phyloP scores from a whole-genome alignment of 768 basidiomycete genomes.

The Sarcodon sp. region DNA sequence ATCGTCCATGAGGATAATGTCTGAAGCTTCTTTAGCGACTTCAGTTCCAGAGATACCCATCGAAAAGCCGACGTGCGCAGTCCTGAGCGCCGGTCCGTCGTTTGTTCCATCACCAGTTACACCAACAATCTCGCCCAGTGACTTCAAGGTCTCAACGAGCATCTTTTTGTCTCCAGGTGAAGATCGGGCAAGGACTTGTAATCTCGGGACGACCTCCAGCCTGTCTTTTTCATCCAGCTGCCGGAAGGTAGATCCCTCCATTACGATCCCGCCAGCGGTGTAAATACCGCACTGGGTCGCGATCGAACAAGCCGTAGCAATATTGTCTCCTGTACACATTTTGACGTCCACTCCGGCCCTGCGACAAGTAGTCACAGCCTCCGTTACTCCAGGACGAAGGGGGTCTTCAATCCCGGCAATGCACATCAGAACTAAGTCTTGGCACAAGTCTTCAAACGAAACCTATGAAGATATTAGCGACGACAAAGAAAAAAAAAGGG shows the following conservation, averaged over 20 bases:
- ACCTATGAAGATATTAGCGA: background rate
- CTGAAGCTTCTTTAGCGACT: slow-evolving; percentile 89
- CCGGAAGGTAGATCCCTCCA: slow-evolving; percentile 95
- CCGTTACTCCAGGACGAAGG: slow-evolving; percentile 32
- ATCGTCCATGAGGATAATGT: slow-evolving; percentile 92
- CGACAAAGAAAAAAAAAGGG: slow-evolving; percentile 21
- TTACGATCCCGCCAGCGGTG: slow-evolving; percentile 86
- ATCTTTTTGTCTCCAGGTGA: slow-evolving; percentile 38
- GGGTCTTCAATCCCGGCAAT: slow-evolving; percentile 42
- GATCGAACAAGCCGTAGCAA: slow-evolving; percentile 31
- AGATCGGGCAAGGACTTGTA: slow-evolving; percentile 38
- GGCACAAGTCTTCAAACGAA: slow-evolving; percentile 20
- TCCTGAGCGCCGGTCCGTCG: slow-evolving; percentile 34
- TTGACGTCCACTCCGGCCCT: slow-evolving; percentile 34
- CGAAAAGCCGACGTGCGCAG: slow-evolving; percentile 40
- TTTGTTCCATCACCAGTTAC: slow-evolving; percentile 43
- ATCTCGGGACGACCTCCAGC: slow-evolving; percentile 48
- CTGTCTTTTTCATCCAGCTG: slow-evolving; percentile 60
- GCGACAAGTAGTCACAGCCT: slow-evolving; percentile 31
- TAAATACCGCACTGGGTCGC: slow-evolving; percentile 79
- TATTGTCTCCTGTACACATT: slow-evolving; percentile 15
- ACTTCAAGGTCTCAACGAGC: slow-evolving; percentile 30
- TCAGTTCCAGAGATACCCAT: slow-evolving; percentile 31
- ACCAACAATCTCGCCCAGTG: slow-evolving; percentile 30
- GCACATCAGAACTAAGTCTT: slow-evolving; percentile 29